Percentiles rank a stretch among this genome's conserved stretches.
phyloP scores from a whole-genome alignment of 2,329 filamentous ascomycete species.

The Alternaria burnsii region DNA sequence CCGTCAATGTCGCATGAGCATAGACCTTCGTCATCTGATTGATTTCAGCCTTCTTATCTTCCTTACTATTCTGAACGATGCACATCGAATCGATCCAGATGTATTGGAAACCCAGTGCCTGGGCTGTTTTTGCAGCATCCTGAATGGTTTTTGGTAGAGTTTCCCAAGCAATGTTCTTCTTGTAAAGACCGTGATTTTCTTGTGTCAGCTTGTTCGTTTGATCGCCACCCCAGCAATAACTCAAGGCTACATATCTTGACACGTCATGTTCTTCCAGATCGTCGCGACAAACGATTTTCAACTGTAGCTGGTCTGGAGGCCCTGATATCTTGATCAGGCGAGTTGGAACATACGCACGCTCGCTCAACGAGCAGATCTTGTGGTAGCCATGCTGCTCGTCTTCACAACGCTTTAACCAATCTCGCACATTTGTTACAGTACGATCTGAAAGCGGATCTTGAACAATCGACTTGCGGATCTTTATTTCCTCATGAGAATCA shows the following conservation, averaged over 20 bases:
- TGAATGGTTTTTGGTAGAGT: not conserved
- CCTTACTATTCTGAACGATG: not conserved
- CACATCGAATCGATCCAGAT: not conserved
- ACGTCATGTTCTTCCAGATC: not conserved
- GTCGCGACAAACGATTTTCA: not conserved
- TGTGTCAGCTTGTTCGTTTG: not conserved
- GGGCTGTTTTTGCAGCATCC: not conserved
- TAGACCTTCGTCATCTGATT: not conserved
- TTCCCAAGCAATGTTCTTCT: not conserved
- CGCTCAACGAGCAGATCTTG: not conserved
- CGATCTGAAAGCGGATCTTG: not conserved
- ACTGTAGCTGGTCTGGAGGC: not conserved
- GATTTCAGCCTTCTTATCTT: not conserved
- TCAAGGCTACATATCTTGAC: not conserved
- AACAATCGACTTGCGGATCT: fast-evolving
- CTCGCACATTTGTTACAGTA: not conserved
- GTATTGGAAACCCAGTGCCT: not conserved
- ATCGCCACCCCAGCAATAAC: not conserved
- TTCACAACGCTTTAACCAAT: not conserved
- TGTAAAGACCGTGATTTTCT: not conserved
- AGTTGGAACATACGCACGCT: not conserved
- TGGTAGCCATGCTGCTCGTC: fast-evolving
- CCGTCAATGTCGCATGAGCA: not conserved
- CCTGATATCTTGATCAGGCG: not conserved
- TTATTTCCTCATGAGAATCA: fast-evolving